A percentile compares a stretch with the other conserved stretches of the same genome.
Evolutionary conservation across 306 rosid genomes (phyloP).

Genomic region (Parietaria judaica): DNA sequence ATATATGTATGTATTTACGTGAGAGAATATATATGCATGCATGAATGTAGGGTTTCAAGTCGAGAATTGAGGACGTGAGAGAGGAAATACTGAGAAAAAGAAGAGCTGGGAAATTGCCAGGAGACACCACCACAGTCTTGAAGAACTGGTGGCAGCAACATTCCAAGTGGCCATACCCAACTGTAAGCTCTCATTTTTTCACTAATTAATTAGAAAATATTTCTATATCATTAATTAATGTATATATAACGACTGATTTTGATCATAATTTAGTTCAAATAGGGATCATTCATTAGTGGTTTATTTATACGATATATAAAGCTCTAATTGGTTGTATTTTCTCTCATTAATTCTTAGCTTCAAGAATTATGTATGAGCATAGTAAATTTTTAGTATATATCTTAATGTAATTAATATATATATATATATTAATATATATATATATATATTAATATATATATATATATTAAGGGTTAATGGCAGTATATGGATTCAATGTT

Average conservation of each 20-base stretch:
- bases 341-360: too few relatives aligned
- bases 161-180: constrained; percentile 99
- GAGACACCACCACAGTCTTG: constrained; percentile 91
- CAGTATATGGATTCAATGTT: too few relatives aligned
- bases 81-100: constrained; percentile 93
- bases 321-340: too few relatives aligned
- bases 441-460: too few relatives aligned
- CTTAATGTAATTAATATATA: too few relatives aligned
- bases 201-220: background rate
- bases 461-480: too few relatives aligned
- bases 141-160: constrained; percentile 99
- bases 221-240: background rate
- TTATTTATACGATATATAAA: too few relatives aligned
- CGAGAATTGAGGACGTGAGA: constrained; percentile 94
- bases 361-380: too few relatives aligned
- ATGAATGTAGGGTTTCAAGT: constrained; percentile 72
- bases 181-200: constrained; percentile 43
- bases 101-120: constrained; percentile 95
- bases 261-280: too few relatives aligned
- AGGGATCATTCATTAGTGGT: too few relatives aligned
- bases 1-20: background rate
- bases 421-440: too few relatives aligned
- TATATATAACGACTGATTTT: background rate
- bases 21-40: background rate
- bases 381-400: too few relatives aligned